A percentile compares a stretch with the other conserved stretches of the same genome.
phyloP scores from a whole-genome alignment of 768 basidiomycete species.

The Pholiota microspora region DNA sequence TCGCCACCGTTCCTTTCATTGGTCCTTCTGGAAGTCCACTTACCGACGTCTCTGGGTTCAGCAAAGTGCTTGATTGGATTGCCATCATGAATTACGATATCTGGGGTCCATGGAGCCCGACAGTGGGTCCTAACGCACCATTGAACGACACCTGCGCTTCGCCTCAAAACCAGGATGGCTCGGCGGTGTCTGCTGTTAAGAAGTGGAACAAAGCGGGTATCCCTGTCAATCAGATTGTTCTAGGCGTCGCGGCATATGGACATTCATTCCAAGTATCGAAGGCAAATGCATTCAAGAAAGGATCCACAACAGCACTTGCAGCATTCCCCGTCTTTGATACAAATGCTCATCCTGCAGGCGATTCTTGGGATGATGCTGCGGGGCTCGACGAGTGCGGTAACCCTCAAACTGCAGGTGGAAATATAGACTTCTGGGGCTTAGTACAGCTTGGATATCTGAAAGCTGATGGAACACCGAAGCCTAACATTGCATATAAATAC shows the following conservation, averaged over 20 bases:
- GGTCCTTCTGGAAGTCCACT: constrained; percentile 52
- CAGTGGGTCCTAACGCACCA: constrained; percentile 85
- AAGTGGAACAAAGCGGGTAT: constrained; percentile 79
- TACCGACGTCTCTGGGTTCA: constrained; percentile 69
- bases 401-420: constrained; percentile 46
- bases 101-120: constrained; percentile 59
- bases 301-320: constrained; percentile 36
- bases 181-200: constrained; percentile 69
- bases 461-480: constrained; percentile 42
- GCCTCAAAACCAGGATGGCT: constrained; percentile 60
- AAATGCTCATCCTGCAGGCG: constrained; percentile 49
- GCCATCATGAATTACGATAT: constrained; percentile 73
- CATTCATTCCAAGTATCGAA: constrained; percentile 66
- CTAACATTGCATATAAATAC: constrained; percentile 49
- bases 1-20: constrained; percentile 38
- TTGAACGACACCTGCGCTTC: constrained; percentile 77
- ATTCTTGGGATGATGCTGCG: constrained; percentile 58
- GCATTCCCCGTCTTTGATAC: constrained; percentile 55
- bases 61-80: constrained; percentile 55
- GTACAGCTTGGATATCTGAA: constrained; percentile 55
- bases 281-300: constrained; percentile 40
- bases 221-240: constrained; percentile 62
- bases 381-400: constrained; percentile 58
- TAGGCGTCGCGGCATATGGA: constrained; percentile 83
- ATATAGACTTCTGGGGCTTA: constrained; percentile 66